These are phyloP conservation scores for Buddleja alternifolia DNA, from an alignment of 257 asterid species.

Conservation along the genomic window DNA sequence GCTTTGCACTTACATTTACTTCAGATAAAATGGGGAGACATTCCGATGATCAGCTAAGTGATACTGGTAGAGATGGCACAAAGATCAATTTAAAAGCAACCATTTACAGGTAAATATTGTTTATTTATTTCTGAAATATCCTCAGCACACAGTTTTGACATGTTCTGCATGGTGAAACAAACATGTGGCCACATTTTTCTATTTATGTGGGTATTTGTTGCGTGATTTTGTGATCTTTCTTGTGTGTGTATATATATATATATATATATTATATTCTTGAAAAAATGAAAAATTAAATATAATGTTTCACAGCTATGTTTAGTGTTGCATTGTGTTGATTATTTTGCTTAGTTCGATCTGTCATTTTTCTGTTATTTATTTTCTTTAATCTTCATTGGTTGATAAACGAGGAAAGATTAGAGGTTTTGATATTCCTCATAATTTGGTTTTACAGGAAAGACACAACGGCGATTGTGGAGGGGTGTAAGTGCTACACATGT, in stretches of 20 bases:
- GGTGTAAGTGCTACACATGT: conserved; percentile 83
- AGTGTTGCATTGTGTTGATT: background rate
- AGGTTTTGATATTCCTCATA: background rate
- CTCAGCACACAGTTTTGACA: background rate
- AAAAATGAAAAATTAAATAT: background rate
- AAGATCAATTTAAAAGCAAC: conserved; percentile 90
- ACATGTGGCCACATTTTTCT: background rate
- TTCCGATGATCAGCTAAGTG: conserved; percentile 42
- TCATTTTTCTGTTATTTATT: conserved; percentile 5
- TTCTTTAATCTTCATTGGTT: background rate
- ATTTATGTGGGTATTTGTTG: background rate
- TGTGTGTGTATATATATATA: background rate
- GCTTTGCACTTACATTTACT: conserved; percentile 84
- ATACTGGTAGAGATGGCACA: conserved; percentile 56
- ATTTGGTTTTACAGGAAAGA: conserved; percentile 67
- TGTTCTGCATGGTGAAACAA: conserved; percentile 20
- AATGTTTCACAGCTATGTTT: too few relatives aligned
- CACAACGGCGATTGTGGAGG: conserved; percentile 56
- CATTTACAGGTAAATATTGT: conserved; percentile 61
- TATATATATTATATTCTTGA: background rate
- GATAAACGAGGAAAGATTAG: background rate
- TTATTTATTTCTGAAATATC: conserved; percentile 12
- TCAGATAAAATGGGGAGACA: conserved; percentile 38
- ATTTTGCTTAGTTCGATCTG: background rate
- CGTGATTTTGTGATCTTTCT: background rate